A percentile compares a stretch with the other conserved stretches of the same genome.
phyloP scores from a whole-genome alignment of 371 early-diverging fungal species.

The Actinomortierella wolfii region DNA sequence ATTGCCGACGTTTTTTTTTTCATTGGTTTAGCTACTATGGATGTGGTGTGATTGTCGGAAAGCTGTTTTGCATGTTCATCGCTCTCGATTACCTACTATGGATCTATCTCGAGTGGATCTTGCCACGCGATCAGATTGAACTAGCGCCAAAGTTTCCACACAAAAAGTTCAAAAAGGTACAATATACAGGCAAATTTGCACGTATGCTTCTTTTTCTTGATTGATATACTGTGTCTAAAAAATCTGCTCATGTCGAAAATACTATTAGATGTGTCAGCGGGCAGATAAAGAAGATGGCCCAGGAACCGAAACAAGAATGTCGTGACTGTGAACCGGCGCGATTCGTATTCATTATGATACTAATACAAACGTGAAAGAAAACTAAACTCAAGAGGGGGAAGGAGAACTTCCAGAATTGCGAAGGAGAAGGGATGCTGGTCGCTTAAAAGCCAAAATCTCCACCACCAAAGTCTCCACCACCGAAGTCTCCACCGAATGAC shows the following conservation, averaged over 20 bases:
- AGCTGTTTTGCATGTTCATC: constrained; percentile 88
- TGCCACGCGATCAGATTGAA: constrained; percentile 77
- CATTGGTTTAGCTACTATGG: constrained; percentile 69
- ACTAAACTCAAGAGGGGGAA: too few relatives aligned
- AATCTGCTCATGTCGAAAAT: background rate
- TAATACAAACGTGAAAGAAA: too few relatives aligned
- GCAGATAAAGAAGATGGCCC: constrained; percentile 46
- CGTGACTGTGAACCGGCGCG: too few relatives aligned
- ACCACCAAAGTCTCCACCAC: constrained; percentile 30
- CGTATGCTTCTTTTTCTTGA: background rate
- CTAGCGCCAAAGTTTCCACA: constrained; percentile 69
- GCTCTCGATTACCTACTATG: constrained; percentile 86
- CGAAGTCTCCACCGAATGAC: constrained; percentile 26
- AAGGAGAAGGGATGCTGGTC: too few relatives aligned
- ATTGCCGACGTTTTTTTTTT: background rate
- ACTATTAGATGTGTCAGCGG: constrained; percentile 47
- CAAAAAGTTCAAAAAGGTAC: constrained; percentile 58
- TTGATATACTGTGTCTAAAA: background rate
- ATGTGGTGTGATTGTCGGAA: constrained; percentile 93
- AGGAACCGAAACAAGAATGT: too few relatives aligned
- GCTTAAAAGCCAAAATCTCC: constrained; percentile 29
- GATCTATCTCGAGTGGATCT: constrained; percentile 82
- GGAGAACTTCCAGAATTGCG: too few relatives aligned
- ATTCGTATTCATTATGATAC: too few relatives aligned
- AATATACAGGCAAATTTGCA: background rate